Conservation (phyloP, 1,284 basidiomycete species). For the Tilletia indica region DNA sequence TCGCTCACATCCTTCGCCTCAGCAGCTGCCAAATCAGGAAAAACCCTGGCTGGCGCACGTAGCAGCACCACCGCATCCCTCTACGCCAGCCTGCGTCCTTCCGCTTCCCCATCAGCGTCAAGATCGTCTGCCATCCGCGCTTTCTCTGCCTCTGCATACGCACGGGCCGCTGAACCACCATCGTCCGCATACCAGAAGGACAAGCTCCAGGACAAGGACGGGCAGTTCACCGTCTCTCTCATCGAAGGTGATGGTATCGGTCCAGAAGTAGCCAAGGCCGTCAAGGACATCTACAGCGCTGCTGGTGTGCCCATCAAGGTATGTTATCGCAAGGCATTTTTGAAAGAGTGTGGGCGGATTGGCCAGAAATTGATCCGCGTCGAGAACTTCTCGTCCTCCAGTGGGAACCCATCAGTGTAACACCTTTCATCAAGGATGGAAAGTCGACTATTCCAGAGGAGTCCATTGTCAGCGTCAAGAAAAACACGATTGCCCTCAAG, state of each 20-base stretch:
- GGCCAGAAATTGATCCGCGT: slow-evolving; percentile 13
- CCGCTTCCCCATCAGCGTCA: neutral
- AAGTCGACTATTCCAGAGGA: slow-evolving; percentile 94
- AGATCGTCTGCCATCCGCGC: neutral
- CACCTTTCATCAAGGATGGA: slow-evolving; percentile 79
- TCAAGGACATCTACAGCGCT: slow-evolving; percentile 88
- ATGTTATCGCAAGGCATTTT: neutral
- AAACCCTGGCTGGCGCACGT: neutral
- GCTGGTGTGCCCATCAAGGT: slow-evolving; percentile 61
- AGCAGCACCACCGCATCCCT: neutral
- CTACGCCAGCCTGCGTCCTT: neutral
- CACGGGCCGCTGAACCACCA: slow-evolving; percentile 14
- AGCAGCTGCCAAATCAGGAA: neutral
- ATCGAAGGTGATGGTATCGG: slow-evolving; percentile 96
- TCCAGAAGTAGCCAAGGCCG: slow-evolving; percentile 93
- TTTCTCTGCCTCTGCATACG: slow-evolving; percentile 4
- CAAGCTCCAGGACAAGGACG: slow-evolving; percentile 56
- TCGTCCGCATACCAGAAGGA: slow-evolving; percentile 52
- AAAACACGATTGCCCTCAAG: slow-evolving; percentile 97
- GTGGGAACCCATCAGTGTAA: slow-evolving; percentile 98
- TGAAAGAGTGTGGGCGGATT: neutral
- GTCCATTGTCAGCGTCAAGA: slow-evolving; percentile 87
- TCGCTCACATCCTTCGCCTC: slow-evolving; percentile 2
- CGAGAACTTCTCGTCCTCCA: slow-evolving; percentile 77
- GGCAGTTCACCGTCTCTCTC: slow-evolving; percentile 89